Evolutionary conservation across 805 yeast species (phyloP).

Genomic region (Teunomyces panamensis): DNA sequence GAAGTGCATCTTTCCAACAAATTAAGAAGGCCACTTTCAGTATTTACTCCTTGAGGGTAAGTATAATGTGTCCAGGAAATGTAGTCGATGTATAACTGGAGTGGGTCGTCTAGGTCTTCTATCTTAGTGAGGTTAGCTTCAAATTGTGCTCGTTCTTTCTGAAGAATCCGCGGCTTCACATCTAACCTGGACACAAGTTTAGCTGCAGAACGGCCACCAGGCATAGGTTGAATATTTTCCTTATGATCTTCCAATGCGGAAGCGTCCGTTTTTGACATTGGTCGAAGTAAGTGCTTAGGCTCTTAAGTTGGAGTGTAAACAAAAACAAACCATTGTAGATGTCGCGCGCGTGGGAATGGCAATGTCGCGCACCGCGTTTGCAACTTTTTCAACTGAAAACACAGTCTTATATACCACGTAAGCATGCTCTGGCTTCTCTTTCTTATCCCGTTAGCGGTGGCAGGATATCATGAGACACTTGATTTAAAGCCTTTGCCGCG

Average conservation of each 20-base stretch:
- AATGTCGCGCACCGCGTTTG: slow-evolving; percentile 3
- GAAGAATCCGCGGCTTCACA: slow-evolving; percentile 21
- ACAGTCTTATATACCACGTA: not conserved
- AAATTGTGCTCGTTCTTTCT: slow-evolving; percentile 39
- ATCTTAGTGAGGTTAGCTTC: slow-evolving; percentile 50
- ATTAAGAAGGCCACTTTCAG: slow-evolving; percentile 62
- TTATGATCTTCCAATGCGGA: slow-evolving; percentile 47
- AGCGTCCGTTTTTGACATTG: slow-evolving; percentile 1
- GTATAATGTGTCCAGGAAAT: slow-evolving; percentile 66
- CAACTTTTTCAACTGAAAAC: not conserved
- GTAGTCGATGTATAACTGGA: slow-evolving; percentile 72
- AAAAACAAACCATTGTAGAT: not conserved
- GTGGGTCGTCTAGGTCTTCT: slow-evolving; percentile 78
- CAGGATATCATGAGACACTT: slow-evolving; percentile 55
- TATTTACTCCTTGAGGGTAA: slow-evolving; percentile 59
- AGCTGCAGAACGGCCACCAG: slow-evolving; percentile 66
- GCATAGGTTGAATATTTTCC: slow-evolving; percentile 69
- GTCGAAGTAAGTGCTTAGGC: not conserved
- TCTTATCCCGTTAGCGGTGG: not conserved
- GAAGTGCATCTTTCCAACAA: slow-evolving; percentile 72
- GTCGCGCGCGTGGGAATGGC: not conserved
- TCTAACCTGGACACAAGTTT: slow-evolving; percentile 34
- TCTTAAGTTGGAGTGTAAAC: not conserved
- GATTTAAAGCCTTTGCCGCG: slow-evolving; percentile 69
- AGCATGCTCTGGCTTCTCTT: slow-evolving; percentile 3